Percentiles rank a stretch among this genome's conserved stretches.
Evolutionary conservation across 2,329 filamentous ascomycete species (phyloP).

Genomic region (Colletotrichum sojae): DNA sequence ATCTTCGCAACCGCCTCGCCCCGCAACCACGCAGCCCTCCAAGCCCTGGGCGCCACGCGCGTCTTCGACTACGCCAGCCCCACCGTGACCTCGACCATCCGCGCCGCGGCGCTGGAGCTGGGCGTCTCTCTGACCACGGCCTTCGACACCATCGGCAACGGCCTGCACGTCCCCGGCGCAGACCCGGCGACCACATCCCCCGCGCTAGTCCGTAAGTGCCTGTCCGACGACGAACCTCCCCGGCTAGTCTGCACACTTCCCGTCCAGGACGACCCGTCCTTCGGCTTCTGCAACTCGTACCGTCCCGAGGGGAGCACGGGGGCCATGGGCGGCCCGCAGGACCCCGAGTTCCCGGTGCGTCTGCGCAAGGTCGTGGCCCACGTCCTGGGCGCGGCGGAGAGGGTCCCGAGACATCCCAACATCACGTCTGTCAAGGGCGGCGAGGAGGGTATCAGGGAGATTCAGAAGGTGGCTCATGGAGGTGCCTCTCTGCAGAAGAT

Average conservation of each 20-base stretch:
- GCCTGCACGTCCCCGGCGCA: background rate
- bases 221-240: background rate
- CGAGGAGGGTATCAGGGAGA: conserved; percentile 13
- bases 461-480: conserved; percentile 4
- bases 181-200: conserved; percentile 1
- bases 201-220: background rate
- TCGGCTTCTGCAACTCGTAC: conserved; percentile 22
- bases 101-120: background rate
- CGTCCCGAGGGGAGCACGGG: conserved; percentile 1
- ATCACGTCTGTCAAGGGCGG: conserved; percentile 11
- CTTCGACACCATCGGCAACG: conserved; percentile 15
- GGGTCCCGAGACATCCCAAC: conserved; percentile 20
- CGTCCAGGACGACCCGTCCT: background rate
- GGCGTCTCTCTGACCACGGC: background rate
- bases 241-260: conserved; percentile 23
- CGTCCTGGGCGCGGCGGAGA: background rate
- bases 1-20: conserved; percentile 51
- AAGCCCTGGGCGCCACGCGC: conserved; percentile 49
- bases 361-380: conserved; percentile 5
- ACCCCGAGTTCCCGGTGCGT: conserved; percentile 15
- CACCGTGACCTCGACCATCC: background rate
- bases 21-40: conserved; percentile 50
- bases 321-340: conserved; percentile 16
- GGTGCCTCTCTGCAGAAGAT: conserved; percentile 24
- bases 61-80: conserved; percentile 51